These are phyloP conservation scores for Conringia planisiliqua DNA, from an alignment of 345 rosid species.

Conservation along the genomic window DNA sequence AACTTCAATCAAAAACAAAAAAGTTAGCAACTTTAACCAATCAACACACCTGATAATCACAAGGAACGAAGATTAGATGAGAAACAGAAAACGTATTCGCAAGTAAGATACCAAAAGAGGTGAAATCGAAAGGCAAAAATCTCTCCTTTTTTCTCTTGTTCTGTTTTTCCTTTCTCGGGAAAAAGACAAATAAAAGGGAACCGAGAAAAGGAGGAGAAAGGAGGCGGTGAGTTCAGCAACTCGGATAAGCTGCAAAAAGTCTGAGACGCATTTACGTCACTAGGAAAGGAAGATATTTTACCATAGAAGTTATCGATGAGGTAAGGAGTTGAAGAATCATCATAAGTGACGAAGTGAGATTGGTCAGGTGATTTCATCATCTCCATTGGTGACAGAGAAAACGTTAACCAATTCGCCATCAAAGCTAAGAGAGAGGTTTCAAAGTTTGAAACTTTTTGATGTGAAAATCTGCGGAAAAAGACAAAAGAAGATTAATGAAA, in stretches of 20 bases:
- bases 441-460: background rate
- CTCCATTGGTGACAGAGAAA: constrained; percentile 84
- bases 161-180: background rate
- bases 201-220: constrained; percentile 16
- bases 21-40: constrained; percentile 12
- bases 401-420: constrained; percentile 76
- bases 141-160: background rate
- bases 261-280: background rate
- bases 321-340: constrained; percentile 54
- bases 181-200: constrained; percentile 16
- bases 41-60: background rate
- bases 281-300: constrained; percentile 4
- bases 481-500: constrained; percentile 1
- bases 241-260: constrained; percentile 5
- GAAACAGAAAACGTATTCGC: background rate
- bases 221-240: constrained; percentile 20
- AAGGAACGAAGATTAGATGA: background rate
- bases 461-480: constrained; percentile 10
- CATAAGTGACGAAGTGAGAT: constrained; percentile 52
- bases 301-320: constrained; percentile 74
- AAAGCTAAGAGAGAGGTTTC: constrained; percentile 26
- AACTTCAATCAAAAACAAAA: background rate
- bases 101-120: background rate
- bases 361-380: constrained; percentile 66
- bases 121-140: background rate